Percentiles rank a stretch among this genome's conserved stretches.
phyloP scores from a whole-genome alignment of 148 eudicot species.

The Tetragonia tetragonoides region DNA sequence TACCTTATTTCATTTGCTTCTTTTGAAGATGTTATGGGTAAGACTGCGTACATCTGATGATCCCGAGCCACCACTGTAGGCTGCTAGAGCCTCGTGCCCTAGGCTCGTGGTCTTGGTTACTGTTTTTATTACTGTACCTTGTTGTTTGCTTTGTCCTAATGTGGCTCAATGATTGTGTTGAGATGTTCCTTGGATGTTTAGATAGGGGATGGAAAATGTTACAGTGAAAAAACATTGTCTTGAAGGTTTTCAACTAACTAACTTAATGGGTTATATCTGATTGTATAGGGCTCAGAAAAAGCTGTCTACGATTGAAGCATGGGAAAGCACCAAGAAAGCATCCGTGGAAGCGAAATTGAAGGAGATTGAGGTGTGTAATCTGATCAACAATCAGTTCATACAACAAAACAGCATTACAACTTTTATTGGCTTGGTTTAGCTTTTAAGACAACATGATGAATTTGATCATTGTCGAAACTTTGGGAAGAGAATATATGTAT shows the following conservation, averaged over 20 bases:
- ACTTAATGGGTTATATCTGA: neutral
- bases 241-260: neutral
- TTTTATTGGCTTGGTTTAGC: no score
- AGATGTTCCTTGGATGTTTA: no score
- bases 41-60: neutral
- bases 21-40: neutral
- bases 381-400: neutral
- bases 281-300: slow-evolving; percentile 66
- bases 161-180: no score
- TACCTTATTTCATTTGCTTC: neutral
- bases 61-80: no score
- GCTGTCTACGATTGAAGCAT: slow-evolving; percentile 48
- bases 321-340: slow-evolving; percentile 79
- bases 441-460: neutral
- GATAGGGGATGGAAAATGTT: no score
- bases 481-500: no score
- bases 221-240: neutral
- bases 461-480: neutral
- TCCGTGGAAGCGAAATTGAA: slow-evolving; percentile 55
- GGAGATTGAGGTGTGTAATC: slow-evolving; percentile 50
- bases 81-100: neutral
- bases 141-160: no score
- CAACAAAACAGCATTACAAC: neutral
- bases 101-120: no score
- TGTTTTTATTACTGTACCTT: no score